These are phyloP conservation scores for Hygrophorus pudorinus DNA, from an alignment of 768 basidiomycete species.

Conservation along the genomic window DNA sequence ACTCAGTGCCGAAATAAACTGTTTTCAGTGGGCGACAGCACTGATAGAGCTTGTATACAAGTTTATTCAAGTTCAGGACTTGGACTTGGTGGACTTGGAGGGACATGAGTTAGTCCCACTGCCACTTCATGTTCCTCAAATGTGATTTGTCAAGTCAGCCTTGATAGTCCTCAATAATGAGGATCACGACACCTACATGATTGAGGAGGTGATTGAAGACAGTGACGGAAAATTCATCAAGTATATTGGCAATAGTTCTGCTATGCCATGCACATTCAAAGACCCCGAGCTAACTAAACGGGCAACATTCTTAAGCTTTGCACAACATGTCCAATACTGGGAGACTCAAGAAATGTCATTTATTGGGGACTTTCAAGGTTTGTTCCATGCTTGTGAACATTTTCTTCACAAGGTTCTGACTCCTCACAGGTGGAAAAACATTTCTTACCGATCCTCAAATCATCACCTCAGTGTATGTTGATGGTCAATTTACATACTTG, in stretches of 20 bases:
- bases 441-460: no score
- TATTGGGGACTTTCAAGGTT: constrained; percentile 20
- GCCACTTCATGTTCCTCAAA: constrained; percentile 1
- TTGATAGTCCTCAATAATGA: constrained; percentile 1
- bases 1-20: neutral
- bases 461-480: no score
- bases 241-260: constrained; percentile 17
- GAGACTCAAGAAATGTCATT: constrained; percentile 14
- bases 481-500: no score
- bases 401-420: no score
- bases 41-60: constrained; percentile 2
- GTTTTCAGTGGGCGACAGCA: constrained; percentile 1
- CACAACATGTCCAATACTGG: constrained; percentile 18
- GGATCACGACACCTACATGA: constrained; percentile 8
- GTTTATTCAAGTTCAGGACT: neutral
- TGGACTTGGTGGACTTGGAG: no score
- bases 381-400: no score
- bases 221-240: constrained; percentile 13
- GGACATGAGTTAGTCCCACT: no score
- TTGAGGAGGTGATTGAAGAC: constrained; percentile 12
- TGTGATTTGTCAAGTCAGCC: constrained; percentile 2
- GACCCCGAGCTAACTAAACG: neutral
- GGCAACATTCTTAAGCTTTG: constrained; percentile 16
- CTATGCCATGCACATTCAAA: constrained; percentile 4
- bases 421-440: no score